Evolutionary conservation across 2,329 filamentous ascomycete species (phyloP), one percentile per base, ranked within the genome.

Genomic region (Lecanicillium sp.): DNA sequence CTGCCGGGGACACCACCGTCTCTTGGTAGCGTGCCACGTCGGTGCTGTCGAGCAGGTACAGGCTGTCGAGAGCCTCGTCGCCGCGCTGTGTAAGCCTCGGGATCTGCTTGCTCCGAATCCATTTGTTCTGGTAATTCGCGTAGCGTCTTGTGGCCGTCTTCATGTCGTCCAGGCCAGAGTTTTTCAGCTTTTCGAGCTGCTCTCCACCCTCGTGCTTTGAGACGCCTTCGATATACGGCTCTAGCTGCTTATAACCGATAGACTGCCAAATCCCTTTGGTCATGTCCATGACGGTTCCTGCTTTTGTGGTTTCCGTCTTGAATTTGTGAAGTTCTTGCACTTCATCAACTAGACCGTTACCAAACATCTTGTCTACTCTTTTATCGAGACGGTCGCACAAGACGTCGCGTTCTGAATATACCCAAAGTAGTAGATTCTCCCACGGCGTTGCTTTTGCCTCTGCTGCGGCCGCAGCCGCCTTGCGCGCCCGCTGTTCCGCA

Each of bases 211-310:
- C 52, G 54, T 67, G 57, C 12, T 71, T 51, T 6, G 37, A 20
- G 2, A 32, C 8, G 1, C 77, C 75, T 2, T 68, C 58, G 20
- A 90, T 68, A 59, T 90, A 95, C 0, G 79, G 74, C 49, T 86
- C 77, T 60, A 97, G 86, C 61, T 98, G 89, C 62, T 94, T 96
- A 67, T 90, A 96, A 1, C 93, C 93, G 52, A 98, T 98, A 1
- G 90, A 93, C 45, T 95, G 86, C 90, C 91, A 98, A 36, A 98
- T 94, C 0, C 93, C 94, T 45, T 83, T 81, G 1, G 79, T 86
- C 54, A 81, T 75, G 60, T 97, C 89, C 2, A 93, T 67, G 0
- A 65, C 54, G 2, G 72, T 64, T 0, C 81, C 84, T 2, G 68
- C 58, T 0, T 68, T 61, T 0, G 62, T 54, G 15, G 60, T 61